A percentile compares a stretch with the other conserved stretches of the same genome.
Conservation (phyloP, 2,329 filamentous ascomycete species). For the Penicillium expansum region DNA sequence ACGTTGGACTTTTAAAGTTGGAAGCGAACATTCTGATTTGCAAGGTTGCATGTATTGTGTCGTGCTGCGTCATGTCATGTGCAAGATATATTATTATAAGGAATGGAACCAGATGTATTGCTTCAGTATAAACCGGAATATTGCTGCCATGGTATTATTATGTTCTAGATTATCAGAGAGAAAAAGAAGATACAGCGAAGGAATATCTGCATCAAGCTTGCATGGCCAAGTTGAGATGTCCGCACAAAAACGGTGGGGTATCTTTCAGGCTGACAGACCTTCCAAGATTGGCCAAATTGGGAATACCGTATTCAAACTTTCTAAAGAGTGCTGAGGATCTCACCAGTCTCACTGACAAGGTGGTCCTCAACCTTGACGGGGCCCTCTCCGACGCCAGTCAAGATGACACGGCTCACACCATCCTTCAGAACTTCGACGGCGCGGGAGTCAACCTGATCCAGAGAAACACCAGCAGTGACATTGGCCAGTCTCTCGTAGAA, state of each 20-base stretch:
- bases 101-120: background rate
- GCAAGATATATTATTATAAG: background rate
- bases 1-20: background rate
- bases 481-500: slow-evolving; percentile 53
- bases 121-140: background rate
- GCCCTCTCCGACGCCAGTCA: slow-evolving; percentile 88
- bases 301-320: slow-evolving; percentile 9
- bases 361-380: slow-evolving; percentile 76
- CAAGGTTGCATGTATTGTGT: background rate
- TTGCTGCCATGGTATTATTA: slow-evolving; percentile 9
- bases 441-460: slow-evolving; percentile 57
- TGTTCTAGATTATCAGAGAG: slow-evolving; percentile 13
- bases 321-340: slow-evolving; percentile 36
- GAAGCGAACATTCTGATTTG: background rate
- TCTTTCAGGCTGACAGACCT: slow-evolving; percentile 17
- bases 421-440: slow-evolving; percentile 66
- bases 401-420: slow-evolving; percentile 83
- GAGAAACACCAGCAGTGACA: slow-evolving; percentile 49
- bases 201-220: slow-evolving; percentile 17
- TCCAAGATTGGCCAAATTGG: slow-evolving; percentile 6
- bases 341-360: slow-evolving; percentile 67
- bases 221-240: slow-evolving; percentile 10
- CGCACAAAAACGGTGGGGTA: slow-evolving; percentile 21
- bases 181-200: slow-evolving; percentile 14
- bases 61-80: background rate